Base-by-base conservation (phyloP, 2,329 filamentous ascomycete genomes). In the Verticillium nubilum region DNA sequence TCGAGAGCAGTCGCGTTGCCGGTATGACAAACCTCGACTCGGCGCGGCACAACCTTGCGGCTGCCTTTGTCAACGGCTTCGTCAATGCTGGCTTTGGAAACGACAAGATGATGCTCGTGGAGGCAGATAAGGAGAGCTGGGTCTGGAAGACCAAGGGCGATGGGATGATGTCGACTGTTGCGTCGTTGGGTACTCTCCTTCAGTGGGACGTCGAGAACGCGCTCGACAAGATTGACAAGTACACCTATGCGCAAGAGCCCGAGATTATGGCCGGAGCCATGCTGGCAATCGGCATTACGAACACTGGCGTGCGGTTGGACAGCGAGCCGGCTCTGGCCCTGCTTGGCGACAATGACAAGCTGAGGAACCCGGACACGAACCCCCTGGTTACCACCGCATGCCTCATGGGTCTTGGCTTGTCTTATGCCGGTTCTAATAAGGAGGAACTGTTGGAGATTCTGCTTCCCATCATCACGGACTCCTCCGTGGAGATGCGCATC, bases 91-190 rank as follows among this genome's bases (percentile, higher is more conserved):
- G 95, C 31, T 99, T 92, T 67, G 91, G 92, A 52, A 90, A 93
- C 60, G 95, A 99, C 75, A 98, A 97, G 81, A 90, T 99, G 86
- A 97, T 99, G 94, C 80, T 98, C 60, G 88, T 92, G 50, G 89
- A 95, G 23, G 88, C 91, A 61, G 88, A 92, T 64, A 96, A 96
- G 78, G 88, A 90, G 67, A 91, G 89, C 64, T 99, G 95, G 94
- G 91, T 99, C 4, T 99, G 92, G 92, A 99, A 98, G 80, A 98
- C 96, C 23, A 99, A 99, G 77, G 92, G 96, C 50, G 93, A 97
- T 69, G 95, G 95, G 64, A 97, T 97, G 92, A 84, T 97, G 76
- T 98, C 95, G 1, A 97, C 94, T 0, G 90, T 96, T 42, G 96
- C 96, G 4, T 98, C 95, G 0, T 78, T 97, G 66, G 95, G 95